These are phyloP conservation scores for Solanum sejunctum DNA, from an alignment of 257 asterid species.

Conservation along the genomic window DNA sequence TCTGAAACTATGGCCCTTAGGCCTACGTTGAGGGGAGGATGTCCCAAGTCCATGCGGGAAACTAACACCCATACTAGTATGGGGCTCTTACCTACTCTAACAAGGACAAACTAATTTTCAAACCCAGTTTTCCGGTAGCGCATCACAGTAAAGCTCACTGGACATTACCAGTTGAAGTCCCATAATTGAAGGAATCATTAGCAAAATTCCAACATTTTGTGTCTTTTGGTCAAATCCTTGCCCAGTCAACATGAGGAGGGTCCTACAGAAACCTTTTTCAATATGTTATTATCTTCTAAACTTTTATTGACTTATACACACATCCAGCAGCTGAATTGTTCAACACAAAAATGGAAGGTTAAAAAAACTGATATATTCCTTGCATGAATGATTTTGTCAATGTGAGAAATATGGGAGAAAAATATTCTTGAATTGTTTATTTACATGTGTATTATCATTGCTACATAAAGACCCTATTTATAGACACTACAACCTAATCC, in stretches of 20 bases:
- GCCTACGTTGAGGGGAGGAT: no score
- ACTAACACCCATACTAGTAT: background rate
- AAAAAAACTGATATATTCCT: no score
- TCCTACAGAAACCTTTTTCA: background rate
- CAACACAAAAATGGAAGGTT: background rate
- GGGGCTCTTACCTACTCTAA: background rate
- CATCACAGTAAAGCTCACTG: background rate
- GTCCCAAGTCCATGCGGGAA: background rate
- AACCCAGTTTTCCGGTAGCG: background rate
- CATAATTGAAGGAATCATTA: background rate
- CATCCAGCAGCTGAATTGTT: background rate
- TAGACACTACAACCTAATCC: no score
- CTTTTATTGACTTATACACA: background rate
- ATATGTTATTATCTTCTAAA: background rate
- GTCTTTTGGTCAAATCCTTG: background rate
- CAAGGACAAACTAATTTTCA: background rate
- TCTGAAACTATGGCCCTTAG: no score
- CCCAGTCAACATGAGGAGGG: background rate
- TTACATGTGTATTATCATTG: no score
- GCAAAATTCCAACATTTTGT: background rate
- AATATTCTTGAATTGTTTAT: no score
- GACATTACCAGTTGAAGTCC: background rate
- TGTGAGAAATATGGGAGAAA: no score
- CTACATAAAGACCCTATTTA: no score
- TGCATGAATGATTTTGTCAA: no score